These are phyloP conservation scores for Solanum clarkiae DNA, from an alignment of 257 asterid genomes.

Conservation along the genomic window DNA sequence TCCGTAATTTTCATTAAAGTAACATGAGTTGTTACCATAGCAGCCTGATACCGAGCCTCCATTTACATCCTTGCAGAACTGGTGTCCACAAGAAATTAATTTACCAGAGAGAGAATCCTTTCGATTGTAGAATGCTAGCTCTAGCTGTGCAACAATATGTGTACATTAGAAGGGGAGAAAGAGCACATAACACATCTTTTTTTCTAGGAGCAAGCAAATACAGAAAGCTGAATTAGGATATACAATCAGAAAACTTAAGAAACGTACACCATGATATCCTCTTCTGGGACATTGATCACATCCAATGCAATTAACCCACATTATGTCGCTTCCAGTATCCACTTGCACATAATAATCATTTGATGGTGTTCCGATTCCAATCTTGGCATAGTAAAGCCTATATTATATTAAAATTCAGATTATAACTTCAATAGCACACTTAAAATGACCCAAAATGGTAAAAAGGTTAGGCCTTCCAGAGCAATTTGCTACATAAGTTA, in stretches of 20 bases:
- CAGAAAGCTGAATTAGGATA: background rate
- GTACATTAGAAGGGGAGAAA: constrained; percentile 4
- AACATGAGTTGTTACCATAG: constrained; percentile 57
- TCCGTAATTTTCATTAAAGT: constrained; percentile 81
- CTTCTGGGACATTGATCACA: constrained; percentile 77
- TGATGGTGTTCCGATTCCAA: constrained; percentile 94
- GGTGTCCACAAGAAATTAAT: constrained; percentile 40
- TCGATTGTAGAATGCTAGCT: constrained; percentile 70
- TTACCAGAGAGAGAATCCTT: constrained; percentile 65
- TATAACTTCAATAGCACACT: background rate
- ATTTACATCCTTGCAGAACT: constrained; percentile 64
- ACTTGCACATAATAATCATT: constrained; percentile 95
- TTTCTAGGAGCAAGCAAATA: background rate
- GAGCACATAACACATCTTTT: background rate
- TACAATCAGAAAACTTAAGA: constrained; percentile 1
- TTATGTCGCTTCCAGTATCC: constrained; percentile 94
- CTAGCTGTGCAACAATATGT: constrained; percentile 51
- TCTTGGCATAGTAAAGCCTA: constrained; percentile 95
- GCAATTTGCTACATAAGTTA: background rate
- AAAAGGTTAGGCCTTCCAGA: background rate
- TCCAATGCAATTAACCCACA: constrained; percentile 93
- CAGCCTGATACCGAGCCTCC: constrained; percentile 48
- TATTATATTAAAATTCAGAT: background rate
- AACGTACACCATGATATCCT: constrained; percentile 90
- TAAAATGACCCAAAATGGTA: background rate